Evolutionary conservation across 768 basidiomycete species (phyloP), one percentile per base, ranked within the genome.

Genomic region (Leucosporidium yakuticum): DNA sequence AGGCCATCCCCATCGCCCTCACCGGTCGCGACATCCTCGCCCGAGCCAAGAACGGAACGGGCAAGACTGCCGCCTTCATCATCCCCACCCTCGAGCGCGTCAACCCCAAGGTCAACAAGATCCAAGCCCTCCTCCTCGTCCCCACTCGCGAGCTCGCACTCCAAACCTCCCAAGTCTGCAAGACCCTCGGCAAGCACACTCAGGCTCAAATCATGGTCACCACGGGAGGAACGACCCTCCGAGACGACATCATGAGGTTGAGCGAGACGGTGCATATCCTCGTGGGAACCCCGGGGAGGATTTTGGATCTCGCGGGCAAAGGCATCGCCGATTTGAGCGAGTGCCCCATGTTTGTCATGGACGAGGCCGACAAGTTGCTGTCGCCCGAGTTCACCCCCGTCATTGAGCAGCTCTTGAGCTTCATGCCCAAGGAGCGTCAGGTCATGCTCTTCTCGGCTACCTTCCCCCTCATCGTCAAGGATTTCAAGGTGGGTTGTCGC

Each of bases 381-480:
- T 92, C 89, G 11, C 92, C 93, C 65, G 95, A 99, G 81, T 99
- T 99, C 77, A 88, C 93, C 19, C 94, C 95, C 69, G 94, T 99
- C 66, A 95, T 99, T 87, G 95, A 98, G 81, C 91, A 96, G 77
- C 81, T 99, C 48, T 84, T 99, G 66, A 83, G 84, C 34, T 91
- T 89, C 81, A 84, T 96, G 65, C 91, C 92, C 34, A 77, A 83
- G 63, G 85, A 88, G 76, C 85, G 92, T 63, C 95, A 99, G 81
- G 93, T 99, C 77, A 97, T 97, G 95, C 83, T 99, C 72, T 98
- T 99, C 81, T 96, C 93, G 62, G 95, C 95, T 58, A 99, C 95
- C 32, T 99, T 99, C 85, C 95, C 96, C 14, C 85, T 96, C 84
- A 93, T 95, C 77, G 96, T 99, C 77, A 97, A 97, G 80, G 92